Base-by-base conservation (phyloP, 2,329 filamentous ascomycete genomes). In the Fusarium sp. region DNA sequence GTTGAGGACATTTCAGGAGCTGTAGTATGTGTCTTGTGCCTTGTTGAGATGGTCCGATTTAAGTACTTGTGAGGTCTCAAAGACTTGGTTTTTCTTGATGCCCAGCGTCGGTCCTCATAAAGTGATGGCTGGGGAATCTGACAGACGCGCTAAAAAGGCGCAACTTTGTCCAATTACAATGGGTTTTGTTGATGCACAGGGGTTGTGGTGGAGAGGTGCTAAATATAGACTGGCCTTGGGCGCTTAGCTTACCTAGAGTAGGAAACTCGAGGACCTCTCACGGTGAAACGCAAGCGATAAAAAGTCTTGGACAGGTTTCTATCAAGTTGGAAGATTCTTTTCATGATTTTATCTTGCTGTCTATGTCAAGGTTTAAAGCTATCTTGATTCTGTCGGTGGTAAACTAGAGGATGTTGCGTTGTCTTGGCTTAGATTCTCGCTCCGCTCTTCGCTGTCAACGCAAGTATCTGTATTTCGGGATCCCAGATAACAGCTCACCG, bases 1-100 rank as follows among this genome's bases (percentile, higher is more conserved):
- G 62, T 66, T 20, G 64, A 66, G 1, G 64, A 66, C 64, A 67
- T 67, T 6, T 28, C 12, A n/a, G 10, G 6, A 13, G 35, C n/a
- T 7, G 5, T 9, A 26, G 6, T 15, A 26, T 1, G 5, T n/a
- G 5, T 28, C 11, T 28, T 28, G 6, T 15, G 13, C 28, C 26
- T 28, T 17, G 1, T 12, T 7, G 10, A 11, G 13, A 17, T 22
- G 1, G 36, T 22, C 11, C 17, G 50, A 28, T 26, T 8, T 4
- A 14, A 9, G 6, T 26, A 18, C 17, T 26, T 36, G 9, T 26
- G n/a, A 38, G 8, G 35, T 54, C 35, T 54, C 24, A 3, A 20
- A 6, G 10, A 50, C 47, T 22, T 36, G 6, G 6, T 39, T 36
- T 22, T 54, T 39, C 35, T 54, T n/a, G 14, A 13, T 7, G 51